Evolutionary conservation across 2,329 filamentous ascomycete genomes (phyloP), one percentile per base, ranked within the genome.

Genomic region (Periconia sp.): DNA sequence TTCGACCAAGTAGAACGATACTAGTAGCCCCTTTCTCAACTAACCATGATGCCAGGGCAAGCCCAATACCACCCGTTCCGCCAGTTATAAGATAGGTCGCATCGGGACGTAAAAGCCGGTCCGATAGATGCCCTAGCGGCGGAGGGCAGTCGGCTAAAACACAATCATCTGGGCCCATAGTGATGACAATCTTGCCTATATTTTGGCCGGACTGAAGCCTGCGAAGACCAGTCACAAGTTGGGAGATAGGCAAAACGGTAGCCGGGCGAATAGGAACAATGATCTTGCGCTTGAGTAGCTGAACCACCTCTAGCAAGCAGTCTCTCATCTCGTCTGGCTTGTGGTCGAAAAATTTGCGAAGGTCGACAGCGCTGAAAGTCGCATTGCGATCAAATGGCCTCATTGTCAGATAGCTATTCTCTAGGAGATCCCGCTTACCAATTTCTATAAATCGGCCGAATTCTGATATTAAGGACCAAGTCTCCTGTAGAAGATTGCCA

Each of bases 131-230:
- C 24, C n/a, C n/a, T n/a, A 25, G 24, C 24, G 24, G 24, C 24
- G 24, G n/a, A n/a, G 24, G 24, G 24, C 24, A 25, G 8, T 25
- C 8, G n/a, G n/a, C 24, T 8, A n/a, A 8, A n/a, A 25, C 24
- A 8, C n/a, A 8, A 8, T 25, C 24, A n/a, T 25, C 24, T n/a
- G 8, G 8, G 8, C 24, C 24, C 24, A 25, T 8, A n/a, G 24
- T 25, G 15, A 38, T 13, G 21, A 38, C 35, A 6, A 38, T 6
- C 22, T 38, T 38, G 6, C 35, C 35, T 9, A 38, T 15, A 18
- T 32, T 4, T 5, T 32, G 43, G n/a, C 44, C 44, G 10, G 26
- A 22, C 44, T 48, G 44, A 22, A 42, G 17, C 6, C 19, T 11
- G 9, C 44, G 28, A 18, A 42, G 48, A 11, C 40, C 42, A 28